These are phyloP conservation scores for Cyclocybe cylindracea DNA, from an alignment of 768 basidiomycete species.

Conservation along the genomic window DNA sequence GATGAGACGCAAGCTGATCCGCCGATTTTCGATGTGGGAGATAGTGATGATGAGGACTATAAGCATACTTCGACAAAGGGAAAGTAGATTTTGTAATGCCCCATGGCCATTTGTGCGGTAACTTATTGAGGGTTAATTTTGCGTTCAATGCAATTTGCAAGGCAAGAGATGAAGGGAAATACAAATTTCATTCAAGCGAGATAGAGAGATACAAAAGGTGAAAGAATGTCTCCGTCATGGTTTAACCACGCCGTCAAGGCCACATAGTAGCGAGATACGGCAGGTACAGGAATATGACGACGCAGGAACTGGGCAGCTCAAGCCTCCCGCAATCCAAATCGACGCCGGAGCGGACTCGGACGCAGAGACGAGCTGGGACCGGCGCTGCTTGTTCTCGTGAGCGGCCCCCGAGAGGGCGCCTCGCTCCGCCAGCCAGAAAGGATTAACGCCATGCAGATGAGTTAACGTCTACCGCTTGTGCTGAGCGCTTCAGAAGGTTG, in stretches of 20 bases:
- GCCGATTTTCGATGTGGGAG: conserved; percentile 60
- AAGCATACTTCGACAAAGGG: conserved; percentile 17
- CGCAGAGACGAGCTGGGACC: conserved; percentile 33
- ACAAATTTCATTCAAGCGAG: neutral
- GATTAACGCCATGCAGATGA: conserved; percentile 59
- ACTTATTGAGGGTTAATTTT: conserved; percentile 7
- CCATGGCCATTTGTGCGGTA: conserved; percentile 5
- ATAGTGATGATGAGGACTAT: conserved; percentile 51
- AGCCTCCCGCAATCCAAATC: conserved; percentile 51
- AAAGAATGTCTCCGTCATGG: conserved; percentile 70
- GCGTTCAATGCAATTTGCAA: neutral
- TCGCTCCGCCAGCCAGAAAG: conserved; percentile 82
- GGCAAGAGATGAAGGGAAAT: neutral
- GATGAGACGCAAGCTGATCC: conserved; percentile 23
- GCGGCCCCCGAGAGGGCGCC: conserved; percentile 41
- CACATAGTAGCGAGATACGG: conserved; percentile 77
- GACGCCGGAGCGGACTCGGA: conserved; percentile 56
- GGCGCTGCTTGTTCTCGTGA: conserved; percentile 44
- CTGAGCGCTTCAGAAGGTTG: conserved; percentile 66
- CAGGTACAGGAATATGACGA: conserved; percentile 85
- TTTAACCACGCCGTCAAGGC: conserved; percentile 81
- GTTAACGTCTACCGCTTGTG: conserved; percentile 47
- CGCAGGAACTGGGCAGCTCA: conserved; percentile 42
- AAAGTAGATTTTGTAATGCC: conserved; percentile 7
- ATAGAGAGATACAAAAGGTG: neutral